A percentile compares a stretch with the other conserved stretches of the same genome.
Conservation (phyloP, 164 flowering plant species). For the Chloranthus sessilifolius region DNA sequence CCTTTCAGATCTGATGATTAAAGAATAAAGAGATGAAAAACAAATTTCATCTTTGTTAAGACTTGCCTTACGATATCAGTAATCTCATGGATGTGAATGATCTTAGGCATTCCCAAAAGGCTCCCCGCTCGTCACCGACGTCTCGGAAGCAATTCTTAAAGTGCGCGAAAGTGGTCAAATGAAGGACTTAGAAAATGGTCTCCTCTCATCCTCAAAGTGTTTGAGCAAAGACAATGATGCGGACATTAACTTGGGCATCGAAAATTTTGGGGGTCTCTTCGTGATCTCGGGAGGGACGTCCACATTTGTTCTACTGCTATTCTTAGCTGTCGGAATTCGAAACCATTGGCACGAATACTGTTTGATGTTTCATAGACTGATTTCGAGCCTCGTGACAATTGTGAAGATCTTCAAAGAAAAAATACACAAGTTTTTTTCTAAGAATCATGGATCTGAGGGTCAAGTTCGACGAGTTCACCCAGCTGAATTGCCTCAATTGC, state of each 20-base stretch:
- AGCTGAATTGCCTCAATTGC: too few relatives aligned
- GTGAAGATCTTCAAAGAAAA: too few relatives aligned
- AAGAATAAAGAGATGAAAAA: neutral
- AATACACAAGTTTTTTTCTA: too few relatives aligned
- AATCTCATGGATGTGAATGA: too few relatives aligned
- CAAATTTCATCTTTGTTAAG: neutral
- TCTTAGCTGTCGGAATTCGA: neutral
- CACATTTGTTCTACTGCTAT: neutral
- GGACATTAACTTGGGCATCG: neutral
- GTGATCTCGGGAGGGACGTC: neutral
- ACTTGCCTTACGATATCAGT: too few relatives aligned
- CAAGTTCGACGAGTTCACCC: too few relatives aligned
- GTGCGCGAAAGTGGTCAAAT: neutral
- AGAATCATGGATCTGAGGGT: too few relatives aligned
- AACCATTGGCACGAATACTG: neutral
- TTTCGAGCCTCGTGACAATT: too few relatives aligned
- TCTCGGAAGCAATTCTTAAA: constrained; percentile 1
- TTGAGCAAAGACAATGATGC: neutral
- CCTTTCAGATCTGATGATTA: neutral
- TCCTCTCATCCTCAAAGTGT: neutral
- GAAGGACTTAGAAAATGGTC: neutral
- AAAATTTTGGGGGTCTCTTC: neutral
- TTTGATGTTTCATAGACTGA: too few relatives aligned
- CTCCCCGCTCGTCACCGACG: constrained; percentile 5
- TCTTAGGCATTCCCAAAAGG: constrained; percentile 20